Conservation (phyloP, 495 filamentous ascomycete species). For the Amphirosellinia nigrospora region DNA sequence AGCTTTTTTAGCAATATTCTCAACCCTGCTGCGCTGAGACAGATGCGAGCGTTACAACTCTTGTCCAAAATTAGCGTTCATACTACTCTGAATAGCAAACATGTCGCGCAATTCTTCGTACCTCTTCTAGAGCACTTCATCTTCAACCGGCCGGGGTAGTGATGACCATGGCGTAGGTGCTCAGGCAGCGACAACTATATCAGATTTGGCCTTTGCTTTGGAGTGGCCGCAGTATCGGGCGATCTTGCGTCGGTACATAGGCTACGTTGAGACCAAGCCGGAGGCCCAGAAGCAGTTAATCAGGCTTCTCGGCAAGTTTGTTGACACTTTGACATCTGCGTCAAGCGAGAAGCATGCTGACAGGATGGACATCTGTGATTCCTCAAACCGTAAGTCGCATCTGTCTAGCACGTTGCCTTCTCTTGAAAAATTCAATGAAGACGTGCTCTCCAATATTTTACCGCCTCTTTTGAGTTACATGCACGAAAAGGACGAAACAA, state of each 20-base stretch:
- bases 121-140: constrained; percentile 94
- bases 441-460: constrained; percentile 75
- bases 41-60: constrained; percentile 80
- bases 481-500: constrained; percentile 90
- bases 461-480: constrained; percentile 79
- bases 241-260: constrained; percentile 77
- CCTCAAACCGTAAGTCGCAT: constrained; percentile 32
- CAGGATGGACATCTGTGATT: constrained; percentile 47
- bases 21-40: constrained; percentile 87
- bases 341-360: constrained; percentile 47
- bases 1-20: constrained; percentile 93
- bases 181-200: constrained; percentile 78
- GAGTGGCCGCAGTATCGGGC: constrained; percentile 93
- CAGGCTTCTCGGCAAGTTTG: constrained; percentile 77
- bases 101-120: constrained; percentile 85
- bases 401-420: constrained; percentile 73
- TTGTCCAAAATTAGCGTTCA: constrained; percentile 69
- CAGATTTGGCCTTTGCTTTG: constrained; percentile 71
- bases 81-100: constrained; percentile 69
- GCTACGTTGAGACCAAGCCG: constrained; percentile 78
- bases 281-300: constrained; percentile 87
- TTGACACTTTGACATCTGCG: constrained; percentile 72
- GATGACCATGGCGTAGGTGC: constrained; percentile 83
- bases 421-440: constrained; percentile 70
- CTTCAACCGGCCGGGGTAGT: constrained; percentile 77